Evolutionary conservation across 441 rosid species (phyloP).

Genomic region (Euphorbia corollata): DNA sequence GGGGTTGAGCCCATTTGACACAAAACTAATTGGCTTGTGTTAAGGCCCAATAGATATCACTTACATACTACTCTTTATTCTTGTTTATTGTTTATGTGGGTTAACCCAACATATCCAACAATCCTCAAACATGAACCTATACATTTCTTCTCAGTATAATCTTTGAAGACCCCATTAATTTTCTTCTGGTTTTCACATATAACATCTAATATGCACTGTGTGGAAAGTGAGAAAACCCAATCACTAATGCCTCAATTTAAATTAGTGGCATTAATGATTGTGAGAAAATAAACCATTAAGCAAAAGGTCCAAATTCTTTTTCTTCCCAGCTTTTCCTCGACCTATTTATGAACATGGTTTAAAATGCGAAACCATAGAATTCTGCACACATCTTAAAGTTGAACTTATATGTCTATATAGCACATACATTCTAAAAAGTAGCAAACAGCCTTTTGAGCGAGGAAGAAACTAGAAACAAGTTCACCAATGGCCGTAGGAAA

Average conservation of each 20-base stretch:
- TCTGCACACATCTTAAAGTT: not conserved
- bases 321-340: not conserved
- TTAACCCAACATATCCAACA: too few relatives aligned
- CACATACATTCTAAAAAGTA: not conserved
- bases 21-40: too few relatives aligned
- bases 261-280: not conserved
- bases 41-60: too few relatives aligned
- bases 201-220: not conserved
- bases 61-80: too few relatives aligned
- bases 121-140: not conserved
- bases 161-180: not conserved
- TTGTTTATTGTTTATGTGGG: too few relatives aligned
- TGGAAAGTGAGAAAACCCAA: not conserved
- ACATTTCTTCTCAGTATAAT: not conserved
- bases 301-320: not conserved
- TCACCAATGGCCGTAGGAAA: not conserved
- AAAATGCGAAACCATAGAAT: too few relatives aligned
- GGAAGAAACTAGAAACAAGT: not conserved
- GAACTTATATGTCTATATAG: not conserved
- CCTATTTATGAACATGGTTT: not conserved
- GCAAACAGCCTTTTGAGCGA: not conserved
- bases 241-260: too few relatives aligned
- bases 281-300: not conserved
- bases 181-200: not conserved
- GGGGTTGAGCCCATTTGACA: too few relatives aligned